A percentile compares a stretch with the other conserved stretches of the same genome.
Conservation (phyloP, 2,329 filamentous ascomycete genomes). For the Madurella fahalii region DNA sequence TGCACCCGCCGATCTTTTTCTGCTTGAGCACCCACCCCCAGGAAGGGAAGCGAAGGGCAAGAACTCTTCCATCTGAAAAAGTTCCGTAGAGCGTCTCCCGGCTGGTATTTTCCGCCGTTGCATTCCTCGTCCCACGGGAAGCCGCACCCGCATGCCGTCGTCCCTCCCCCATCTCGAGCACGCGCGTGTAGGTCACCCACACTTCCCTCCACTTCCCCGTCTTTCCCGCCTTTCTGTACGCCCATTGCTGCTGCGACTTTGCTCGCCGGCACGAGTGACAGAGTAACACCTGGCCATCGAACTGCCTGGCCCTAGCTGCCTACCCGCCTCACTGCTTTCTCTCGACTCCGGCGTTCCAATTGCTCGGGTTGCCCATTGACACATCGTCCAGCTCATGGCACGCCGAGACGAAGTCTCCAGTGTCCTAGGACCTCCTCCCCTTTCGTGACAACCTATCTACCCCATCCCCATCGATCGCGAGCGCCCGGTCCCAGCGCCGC, state of each 20-base stretch:
- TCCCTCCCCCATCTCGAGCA: neutral
- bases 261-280: neutral
- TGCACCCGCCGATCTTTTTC: conserved; percentile 11
- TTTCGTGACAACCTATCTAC: conserved; percentile 20
- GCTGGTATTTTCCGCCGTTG: conserved; percentile 15
- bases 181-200: neutral
- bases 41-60: too few relatives aligned
- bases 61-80: too few relatives aligned
- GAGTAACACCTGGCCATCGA: neutral
- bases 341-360: neutral
- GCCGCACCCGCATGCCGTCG: conserved; percentile 13
- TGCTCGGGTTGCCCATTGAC: conserved; percentile 10
- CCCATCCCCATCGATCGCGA: conserved; percentile 13
- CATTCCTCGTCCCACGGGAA: conserved; percentile 18
- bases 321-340: neutral
- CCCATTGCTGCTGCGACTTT: neutral
- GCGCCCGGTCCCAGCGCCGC: conserved; percentile 11
- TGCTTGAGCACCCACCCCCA: too few relatives aligned
- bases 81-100: neutral
- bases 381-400: conserved; percentile 25
- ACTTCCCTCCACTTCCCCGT: neutral
- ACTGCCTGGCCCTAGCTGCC: neutral
- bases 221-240: neutral
- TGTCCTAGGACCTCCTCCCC: conserved; percentile 26
- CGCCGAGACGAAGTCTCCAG: conserved; percentile 21